phyloP scores from a whole-genome alignment of 73 alveolate species.

The Diophrys appendiculata region DNA sequence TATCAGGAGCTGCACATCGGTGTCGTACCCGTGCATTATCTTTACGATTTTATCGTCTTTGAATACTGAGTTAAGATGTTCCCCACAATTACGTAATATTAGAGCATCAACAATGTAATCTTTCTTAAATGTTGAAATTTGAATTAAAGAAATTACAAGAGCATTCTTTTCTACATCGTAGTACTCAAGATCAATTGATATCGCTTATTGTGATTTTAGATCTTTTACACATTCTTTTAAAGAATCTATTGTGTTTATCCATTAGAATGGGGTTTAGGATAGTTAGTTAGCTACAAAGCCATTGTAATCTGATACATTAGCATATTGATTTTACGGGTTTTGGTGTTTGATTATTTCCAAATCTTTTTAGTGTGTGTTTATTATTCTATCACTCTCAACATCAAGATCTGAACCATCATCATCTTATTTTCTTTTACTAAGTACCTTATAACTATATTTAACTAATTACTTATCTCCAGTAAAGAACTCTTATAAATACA shows the following conservation, averaged over 20 bases:
- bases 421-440: too few species aligned
- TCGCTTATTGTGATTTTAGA: conserved; percentile 42
- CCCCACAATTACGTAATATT: conserved; percentile 57
- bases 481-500: conserved; percentile 22
- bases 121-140: conserved; percentile 71
- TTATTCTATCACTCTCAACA: too few species aligned
- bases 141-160: conserved; percentile 75
- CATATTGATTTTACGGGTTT: too few species aligned
- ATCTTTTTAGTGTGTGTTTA: too few species aligned
- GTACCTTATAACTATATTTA: too few species aligned
- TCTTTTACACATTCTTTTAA: conserved; percentile 18
- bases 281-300: too few species aligned
- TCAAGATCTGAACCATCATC: too few species aligned
- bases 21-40: conserved; percentile 93
- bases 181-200: conserved; percentile 90
- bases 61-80: conserved; percentile 54
- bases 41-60: conserved; percentile 60
- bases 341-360: too few species aligned
- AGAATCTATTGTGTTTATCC: conserved; percentile 1
- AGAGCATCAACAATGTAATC: conserved; percentile 84
- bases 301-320: too few species aligned
- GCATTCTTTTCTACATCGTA: conserved; percentile 72
- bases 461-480: too few species aligned
- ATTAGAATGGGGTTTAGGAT: conserved; percentile 16
- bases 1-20: conserved; percentile 82